Percentiles rank a stretch among this genome's conserved stretches.
Conservation (phyloP, 2,329 filamentous ascomycete species). For the Aspergillus novofumigatus region DNA sequence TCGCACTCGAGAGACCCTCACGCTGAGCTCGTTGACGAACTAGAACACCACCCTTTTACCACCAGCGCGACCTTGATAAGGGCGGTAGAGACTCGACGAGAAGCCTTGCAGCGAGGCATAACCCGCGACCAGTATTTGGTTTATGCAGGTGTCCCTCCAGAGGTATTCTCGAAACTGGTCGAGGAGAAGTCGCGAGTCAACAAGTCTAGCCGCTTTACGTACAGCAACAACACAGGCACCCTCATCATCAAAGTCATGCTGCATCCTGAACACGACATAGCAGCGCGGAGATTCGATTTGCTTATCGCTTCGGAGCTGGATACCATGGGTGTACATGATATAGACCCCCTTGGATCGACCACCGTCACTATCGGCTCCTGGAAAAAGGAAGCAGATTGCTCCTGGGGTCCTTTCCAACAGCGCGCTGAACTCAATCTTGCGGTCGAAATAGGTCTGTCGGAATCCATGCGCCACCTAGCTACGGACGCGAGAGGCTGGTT, state of each 20-base stretch:
- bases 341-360: slow-evolving; percentile 11
- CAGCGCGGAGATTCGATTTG: slow-evolving; percentile 10
- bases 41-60: no score
- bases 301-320: slow-evolving; percentile 11
- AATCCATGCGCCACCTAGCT: slow-evolving; percentile 15
- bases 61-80: no score
- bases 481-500: slow-evolving; percentile 16
- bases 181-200: slow-evolving; percentile 16
- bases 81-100: no score
- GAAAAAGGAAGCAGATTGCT: slow-evolving; percentile 19
- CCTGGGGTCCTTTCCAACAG: slow-evolving; percentile 13
- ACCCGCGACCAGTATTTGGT: slow-evolving; percentile 17
- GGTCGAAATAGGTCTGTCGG: slow-evolving; percentile 16
- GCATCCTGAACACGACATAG: slow-evolving; percentile 12
- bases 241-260: slow-evolving; percentile 16
- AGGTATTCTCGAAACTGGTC: slow-evolving; percentile 11
- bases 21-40: no score
- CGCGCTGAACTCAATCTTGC: slow-evolving; percentile 14
- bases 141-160: slow-evolving; percentile 13
- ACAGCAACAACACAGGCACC: slow-evolving; percentile 14
- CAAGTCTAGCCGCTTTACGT: slow-evolving; percentile 15
- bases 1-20: no score
- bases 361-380: slow-evolving; percentile 17
- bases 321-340: slow-evolving; percentile 11
- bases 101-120: slow-evolving; percentile 14